These are phyloP conservation scores for Pilaira anomala DNA, from an alignment of 192 early-diverging fungal genomes.

Conservation along the genomic window DNA sequence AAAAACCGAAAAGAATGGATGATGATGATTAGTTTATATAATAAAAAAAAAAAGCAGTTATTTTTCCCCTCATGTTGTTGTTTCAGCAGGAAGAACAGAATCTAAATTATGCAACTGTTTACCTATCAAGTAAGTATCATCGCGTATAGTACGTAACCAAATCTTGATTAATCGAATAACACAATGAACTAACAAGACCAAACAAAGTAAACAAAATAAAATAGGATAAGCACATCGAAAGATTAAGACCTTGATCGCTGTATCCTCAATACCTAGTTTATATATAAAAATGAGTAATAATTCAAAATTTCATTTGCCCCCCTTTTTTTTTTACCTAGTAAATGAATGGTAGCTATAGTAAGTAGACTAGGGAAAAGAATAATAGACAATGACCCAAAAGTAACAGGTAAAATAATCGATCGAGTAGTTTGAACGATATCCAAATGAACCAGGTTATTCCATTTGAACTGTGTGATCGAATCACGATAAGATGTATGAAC, in stretches of 20 bases:
- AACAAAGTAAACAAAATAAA: constrained; percentile 3
- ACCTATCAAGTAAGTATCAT: constrained; percentile 83
- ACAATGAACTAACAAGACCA: constrained; percentile 1
- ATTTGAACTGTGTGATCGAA: constrained; percentile 1
- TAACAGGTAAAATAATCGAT: constrained; percentile 1
- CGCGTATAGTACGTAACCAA: constrained; percentile 75
- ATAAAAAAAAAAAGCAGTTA: no score
- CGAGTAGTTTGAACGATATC: neutral
- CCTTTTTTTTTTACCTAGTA: neutral
- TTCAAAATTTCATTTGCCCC: no score
- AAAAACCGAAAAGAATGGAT: no score
- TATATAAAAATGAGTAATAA: neutral
- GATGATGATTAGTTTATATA: no score
- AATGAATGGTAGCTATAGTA: constrained; percentile 3
- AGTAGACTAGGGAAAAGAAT: constrained; percentile 8
- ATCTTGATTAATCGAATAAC: constrained; percentile 8
- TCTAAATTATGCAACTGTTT: constrained; percentile 75
- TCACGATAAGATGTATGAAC: constrained; percentile 4
- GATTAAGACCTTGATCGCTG: constrained; percentile 16
- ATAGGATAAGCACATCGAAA: constrained; percentile 25
- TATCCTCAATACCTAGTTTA: constrained; percentile 20
- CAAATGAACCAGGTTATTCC: neutral
- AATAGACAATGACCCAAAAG: no score
- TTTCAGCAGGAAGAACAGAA: no score
- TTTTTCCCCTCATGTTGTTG: no score